A percentile compares a stretch with the other conserved stretches of the same genome.
phyloP scores from a whole-genome alignment of 1,284 basidiomycete species.

The Ganoderma leucocontextum region DNA sequence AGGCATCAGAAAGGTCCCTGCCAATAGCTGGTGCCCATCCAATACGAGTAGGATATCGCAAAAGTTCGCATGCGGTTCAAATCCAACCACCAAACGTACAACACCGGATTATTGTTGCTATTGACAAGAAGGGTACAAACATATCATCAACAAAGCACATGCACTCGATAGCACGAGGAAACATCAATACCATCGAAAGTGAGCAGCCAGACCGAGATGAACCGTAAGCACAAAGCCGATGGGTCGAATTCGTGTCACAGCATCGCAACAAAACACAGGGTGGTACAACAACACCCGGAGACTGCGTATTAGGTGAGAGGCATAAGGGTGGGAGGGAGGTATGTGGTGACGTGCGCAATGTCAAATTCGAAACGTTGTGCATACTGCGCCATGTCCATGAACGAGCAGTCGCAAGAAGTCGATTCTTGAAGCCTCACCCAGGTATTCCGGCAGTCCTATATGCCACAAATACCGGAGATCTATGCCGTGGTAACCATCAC shows the following conservation, averaged over 20 bases:
- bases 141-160: not conserved
- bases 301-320: not conserved
- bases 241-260: not conserved
- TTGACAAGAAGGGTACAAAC: not conserved
- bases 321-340: not conserved
- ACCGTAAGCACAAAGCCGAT: not conserved
- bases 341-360: not conserved
- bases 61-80: too few species aligned
- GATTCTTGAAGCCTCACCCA: not conserved
- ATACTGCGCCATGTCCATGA: not conserved
- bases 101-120: not conserved
- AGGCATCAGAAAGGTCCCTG: too few species aligned
- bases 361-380: not conserved
- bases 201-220: not conserved
- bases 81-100: too few species aligned
- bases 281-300: not conserved
- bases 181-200: not conserved
- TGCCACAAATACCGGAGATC: not conserved
- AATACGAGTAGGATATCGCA: too few species aligned
- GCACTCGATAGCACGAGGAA: not conserved
- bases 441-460: not conserved
- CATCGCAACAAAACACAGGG: not conserved
- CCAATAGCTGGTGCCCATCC: too few species aligned
- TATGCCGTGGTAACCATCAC: constrained; percentile 5
- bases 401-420: constrained; percentile 4